Conservation (phyloP, 495 filamentous ascomycete species). For the Daldinia childiae region DNA sequence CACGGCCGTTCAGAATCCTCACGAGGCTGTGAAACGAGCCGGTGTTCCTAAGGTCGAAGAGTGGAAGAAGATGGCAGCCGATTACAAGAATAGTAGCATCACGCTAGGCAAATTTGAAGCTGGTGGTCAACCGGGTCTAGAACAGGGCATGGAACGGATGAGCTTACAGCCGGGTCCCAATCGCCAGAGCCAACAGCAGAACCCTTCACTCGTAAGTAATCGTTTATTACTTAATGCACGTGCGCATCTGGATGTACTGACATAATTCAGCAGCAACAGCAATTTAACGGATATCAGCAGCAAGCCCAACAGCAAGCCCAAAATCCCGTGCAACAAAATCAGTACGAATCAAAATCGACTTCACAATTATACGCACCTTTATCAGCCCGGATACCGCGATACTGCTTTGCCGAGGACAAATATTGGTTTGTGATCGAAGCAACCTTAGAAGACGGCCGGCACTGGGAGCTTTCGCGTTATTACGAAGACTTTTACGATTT, state of each 20-base stretch:
- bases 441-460: slow-evolving; percentile 86
- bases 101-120: slow-evolving; percentile 88
- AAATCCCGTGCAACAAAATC: slow-evolving; percentile 48
- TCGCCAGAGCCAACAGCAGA: slow-evolving; percentile 57
- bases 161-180: slow-evolving; percentile 66
- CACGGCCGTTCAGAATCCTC: slow-evolving; percentile 79
- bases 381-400: slow-evolving; percentile 86
- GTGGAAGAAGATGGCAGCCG: slow-evolving; percentile 99
- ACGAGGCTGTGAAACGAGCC: slow-evolving; percentile 86
- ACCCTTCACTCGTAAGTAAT: slow-evolving; percentile 53
- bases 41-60: slow-evolving; percentile 98
- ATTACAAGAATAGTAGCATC: slow-evolving; percentile 99
- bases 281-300: neutral
- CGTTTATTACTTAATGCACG: slow-evolving; percentile 8
- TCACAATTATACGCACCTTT: slow-evolving; percentile 64
- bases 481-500: slow-evolving; percentile 99
- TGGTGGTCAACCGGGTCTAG: slow-evolving; percentile 58
- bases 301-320: slow-evolving; percentile 33
- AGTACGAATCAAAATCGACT: slow-evolving; percentile 51
- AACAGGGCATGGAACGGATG: slow-evolving; percentile 81
- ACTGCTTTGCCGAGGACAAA: slow-evolving; percentile 96
- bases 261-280: slow-evolving; percentile 42
- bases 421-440: slow-evolving; percentile 99
- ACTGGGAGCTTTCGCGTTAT: slow-evolving; percentile 91
- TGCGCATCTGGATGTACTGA: slow-evolving; percentile 25